Base-by-base conservation (phyloP, 2,329 filamentous ascomycete genomes). In the Xylaria sp. region DNA sequence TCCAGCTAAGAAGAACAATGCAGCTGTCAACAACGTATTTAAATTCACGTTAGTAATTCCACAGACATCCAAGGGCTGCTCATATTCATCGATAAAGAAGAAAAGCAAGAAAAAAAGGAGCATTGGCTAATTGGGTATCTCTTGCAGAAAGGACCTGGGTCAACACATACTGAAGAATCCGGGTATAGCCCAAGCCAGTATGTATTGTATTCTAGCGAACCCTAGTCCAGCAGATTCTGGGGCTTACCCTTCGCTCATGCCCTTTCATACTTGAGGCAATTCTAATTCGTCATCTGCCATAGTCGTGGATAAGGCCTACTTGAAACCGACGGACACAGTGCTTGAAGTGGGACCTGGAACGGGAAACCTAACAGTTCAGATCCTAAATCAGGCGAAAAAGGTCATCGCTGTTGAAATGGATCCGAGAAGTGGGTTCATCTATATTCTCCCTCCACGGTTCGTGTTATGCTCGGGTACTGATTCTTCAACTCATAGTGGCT, bases 311-410 rank as follows among this genome's bases (percentile, higher is more conserved):
- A 98, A 98, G 83, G 93, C 94, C 18, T 89, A 91, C 75, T 86
- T 99, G 48, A 97, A 98, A 79, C 94, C 96, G 66, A 95, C 92
- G 41, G 96, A 94, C 80, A 89, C 91, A 1, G 95, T 98, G 2
- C 90, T 98, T 25, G 95, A 98, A 60, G 95, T 94, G 71, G 92
- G 91, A 73, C 91, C 91, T n/a, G 91, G 92, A 75, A 93, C 92
- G 12, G 92, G 92, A 70, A 94, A 94, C 78, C 81, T 98, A 75
- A 98, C 95, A 0, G 91, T 96, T 31, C 88, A 93, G 68, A 98
- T 98, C 3, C 84, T 98, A 31, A 93, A 96, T 76, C 92, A 93
- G 72, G 94, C 93, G 25, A 94, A 94, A 81, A 93, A 92, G 73
- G 83, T 86, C 31, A 91, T 94, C 62, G 75, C 93, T 3, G 93